Base-by-base conservation (phyloP, 2,329 filamentous ascomycete species). In the Uncinocarpus reesii region DNA sequence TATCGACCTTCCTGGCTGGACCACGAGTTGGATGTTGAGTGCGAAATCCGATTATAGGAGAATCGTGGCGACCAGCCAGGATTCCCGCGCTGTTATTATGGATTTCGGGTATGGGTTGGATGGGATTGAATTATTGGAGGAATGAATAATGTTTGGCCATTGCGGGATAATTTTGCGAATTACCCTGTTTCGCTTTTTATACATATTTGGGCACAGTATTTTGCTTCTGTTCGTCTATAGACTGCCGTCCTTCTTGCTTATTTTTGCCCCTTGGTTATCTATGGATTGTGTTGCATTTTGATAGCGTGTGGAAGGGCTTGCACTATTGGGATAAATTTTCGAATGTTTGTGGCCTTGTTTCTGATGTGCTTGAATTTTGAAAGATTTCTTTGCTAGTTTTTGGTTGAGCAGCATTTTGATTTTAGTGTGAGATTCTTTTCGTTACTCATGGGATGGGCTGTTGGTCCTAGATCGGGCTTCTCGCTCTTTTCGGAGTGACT, bases 21-120 rank as follows among this genome's bases (percentile, higher is more conserved):
- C 95, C 50, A 83, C 84, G 8, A 94, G 87, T 67, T 98, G 92
- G 92, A 93, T 98, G 60, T 71, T 98, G 51, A 89, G 86, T 55
- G 92, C 92, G 44, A 95, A 95, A 74, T 89, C 86, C 54, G 90
- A 98, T 63, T 96, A 96, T 66, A 77, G 90, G 51, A 80, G 92
- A 53, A 92, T 98, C 54, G 86, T 98, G 53, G 92, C 87, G 58
- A 94, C 90, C 0, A 92, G 89, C 42, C 92, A 98, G 66, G 89
- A 95, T 60, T 85, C 89, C 28, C 83, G 93, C 62, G 88, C 93
- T 44, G 70, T 96, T 50, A 84, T 98, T 52, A 83, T 96, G 75
- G 92, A 98, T 69, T 98, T 96, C 70, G 92, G 79, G 13, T 77
- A 76, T 58, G 54, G 54, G 13, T 32, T 56, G 29, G 54, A 73